Conservation (phyloP, 805 yeast species). For the Saturnispora mendoncae region DNA sequence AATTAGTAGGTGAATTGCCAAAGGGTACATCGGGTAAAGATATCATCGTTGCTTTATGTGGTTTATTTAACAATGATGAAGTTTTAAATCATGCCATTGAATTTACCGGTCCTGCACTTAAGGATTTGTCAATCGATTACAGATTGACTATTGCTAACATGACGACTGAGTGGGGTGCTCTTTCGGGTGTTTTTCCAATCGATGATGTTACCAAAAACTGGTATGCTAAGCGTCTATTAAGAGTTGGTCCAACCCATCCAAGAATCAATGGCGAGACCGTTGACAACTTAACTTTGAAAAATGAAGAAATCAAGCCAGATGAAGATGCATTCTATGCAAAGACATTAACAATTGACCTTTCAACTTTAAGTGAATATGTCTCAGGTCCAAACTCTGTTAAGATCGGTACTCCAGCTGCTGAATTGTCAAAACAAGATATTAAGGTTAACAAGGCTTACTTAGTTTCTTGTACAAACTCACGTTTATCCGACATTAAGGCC, state of each 20-base stretch:
- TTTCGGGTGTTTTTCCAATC: slow-evolving; percentile 95
- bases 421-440: slow-evolving; percentile 63
- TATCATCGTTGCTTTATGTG: slow-evolving; percentile 93
- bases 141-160: slow-evolving; percentile 90
- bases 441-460: slow-evolving; percentile 88
- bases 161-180: slow-evolving; percentile 99
- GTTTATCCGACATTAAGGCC: slow-evolving; percentile 85
- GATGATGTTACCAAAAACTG: slow-evolving; percentile 70
- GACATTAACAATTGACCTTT: slow-evolving; percentile 70
- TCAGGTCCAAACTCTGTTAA: slow-evolving; percentile 98
- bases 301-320: slow-evolving; percentile 48
- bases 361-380: slow-evolving; percentile 75
- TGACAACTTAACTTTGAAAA: slow-evolving; percentile 30
- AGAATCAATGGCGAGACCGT: slow-evolving; percentile 63
- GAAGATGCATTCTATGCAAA: slow-evolving; percentile 81
- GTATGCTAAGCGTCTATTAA: slow-evolving; percentile 55
- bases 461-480: slow-evolving; percentile 96
- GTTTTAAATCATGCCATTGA: slow-evolving; percentile 91
- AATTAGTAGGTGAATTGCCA: slow-evolving; percentile 72
- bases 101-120: slow-evolving; percentile 76
- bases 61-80: slow-evolving; percentile 84
- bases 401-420: slow-evolving; percentile 69
- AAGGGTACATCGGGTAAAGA: slow-evolving; percentile 92
- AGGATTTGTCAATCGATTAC: slow-evolving; percentile 64
- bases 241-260: slow-evolving; percentile 52